Conservation (phyloP, 2,329 filamentous ascomycete species). For the Gaeumannomyces tritici region DNA sequence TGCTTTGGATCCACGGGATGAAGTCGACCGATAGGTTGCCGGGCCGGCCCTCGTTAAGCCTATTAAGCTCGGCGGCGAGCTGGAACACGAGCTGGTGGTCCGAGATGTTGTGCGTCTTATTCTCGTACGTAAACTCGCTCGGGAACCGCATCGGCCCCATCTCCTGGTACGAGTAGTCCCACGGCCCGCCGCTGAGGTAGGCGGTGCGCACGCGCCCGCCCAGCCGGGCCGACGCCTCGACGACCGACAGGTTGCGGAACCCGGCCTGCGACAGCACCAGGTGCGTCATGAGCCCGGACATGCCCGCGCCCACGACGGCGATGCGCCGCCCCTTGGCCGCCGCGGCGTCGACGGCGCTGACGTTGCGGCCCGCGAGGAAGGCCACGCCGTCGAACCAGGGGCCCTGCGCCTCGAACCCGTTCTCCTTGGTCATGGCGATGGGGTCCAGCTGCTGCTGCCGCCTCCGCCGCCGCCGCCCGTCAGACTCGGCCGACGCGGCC, state of each 20-base stretch:
- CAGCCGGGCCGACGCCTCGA: slow-evolving; percentile 28
- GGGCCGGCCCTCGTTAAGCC: slow-evolving; percentile 19
- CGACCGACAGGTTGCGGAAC: slow-evolving; percentile 32
- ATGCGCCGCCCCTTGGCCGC: slow-evolving; percentile 18
- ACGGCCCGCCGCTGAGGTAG: slow-evolving; percentile 26
- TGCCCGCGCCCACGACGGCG: slow-evolving; percentile 27
- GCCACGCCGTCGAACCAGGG: slow-evolving; percentile 29
- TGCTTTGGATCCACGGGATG: slow-evolving; percentile 28
- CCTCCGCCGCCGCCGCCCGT: not conserved
- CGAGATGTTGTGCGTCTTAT: slow-evolving; percentile 28
- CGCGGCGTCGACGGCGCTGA: slow-evolving; percentile 12
- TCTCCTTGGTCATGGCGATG: not conserved
- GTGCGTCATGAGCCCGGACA: slow-evolving; percentile 22
- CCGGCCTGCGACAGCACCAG: slow-evolving; percentile 32
- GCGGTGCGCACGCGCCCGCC: slow-evolving; percentile 32
- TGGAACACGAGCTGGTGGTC: slow-evolving; percentile 33
- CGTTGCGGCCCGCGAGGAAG: slow-evolving; percentile 20
- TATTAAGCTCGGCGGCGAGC: slow-evolving; percentile 27
- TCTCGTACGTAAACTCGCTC: slow-evolving; percentile 26
- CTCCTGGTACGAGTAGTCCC: slow-evolving; percentile 20
- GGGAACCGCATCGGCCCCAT: slow-evolving; percentile 36
- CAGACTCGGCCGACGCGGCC: no score
- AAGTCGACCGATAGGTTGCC: slow-evolving; percentile 27
- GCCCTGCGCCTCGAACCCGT: slow-evolving; percentile 21
- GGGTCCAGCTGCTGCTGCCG: not conserved